Percentiles rank a stretch among this genome's conserved stretches.
phyloP scores from a whole-genome alignment of 331 rosid genomes.

The Malus hybrid region DNA sequence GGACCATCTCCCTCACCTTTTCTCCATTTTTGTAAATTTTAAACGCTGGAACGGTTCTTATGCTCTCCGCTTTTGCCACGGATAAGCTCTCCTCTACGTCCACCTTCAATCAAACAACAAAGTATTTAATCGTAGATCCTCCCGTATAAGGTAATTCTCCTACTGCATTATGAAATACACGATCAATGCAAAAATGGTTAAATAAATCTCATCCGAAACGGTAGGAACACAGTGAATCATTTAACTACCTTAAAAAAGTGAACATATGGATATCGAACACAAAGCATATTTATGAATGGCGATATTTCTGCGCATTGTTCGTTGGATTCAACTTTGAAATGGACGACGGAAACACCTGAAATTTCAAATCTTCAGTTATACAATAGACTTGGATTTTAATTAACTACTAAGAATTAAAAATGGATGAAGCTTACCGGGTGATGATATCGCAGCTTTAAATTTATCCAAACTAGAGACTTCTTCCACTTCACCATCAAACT shows the following conservation, averaged over 20 bases:
- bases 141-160: neutral
- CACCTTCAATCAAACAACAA: conserved; percentile 45
- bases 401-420: conserved; percentile 4
- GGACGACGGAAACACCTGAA: conserved; percentile 70
- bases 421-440: conserved; percentile 46
- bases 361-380: conserved; percentile 17
- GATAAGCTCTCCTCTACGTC: conserved; percentile 66
- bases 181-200: neutral
- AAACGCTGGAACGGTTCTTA: conserved; percentile 64
- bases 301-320: conserved; percentile 71
- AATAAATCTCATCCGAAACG: neutral
- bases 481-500: conserved; percentile 72
- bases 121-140: neutral
- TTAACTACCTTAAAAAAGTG: conserved; percentile 61
- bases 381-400: neutral
- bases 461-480: conserved; percentile 58
- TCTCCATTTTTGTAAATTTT: conserved; percentile 80
- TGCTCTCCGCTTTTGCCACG: conserved; percentile 61
- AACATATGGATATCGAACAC: conserved; percentile 71
- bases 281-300: conserved; percentile 68
- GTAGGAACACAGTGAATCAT: neutral
- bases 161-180: neutral
- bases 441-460: conserved; percentile 53
- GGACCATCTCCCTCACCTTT: conserved; percentile 73
- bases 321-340: conserved; percentile 64